Evolutionary conservation across 148 eudicot genomes (phyloP), one percentile per base, ranked within the genome.

Genomic region (Diospyros kaki): DNA sequence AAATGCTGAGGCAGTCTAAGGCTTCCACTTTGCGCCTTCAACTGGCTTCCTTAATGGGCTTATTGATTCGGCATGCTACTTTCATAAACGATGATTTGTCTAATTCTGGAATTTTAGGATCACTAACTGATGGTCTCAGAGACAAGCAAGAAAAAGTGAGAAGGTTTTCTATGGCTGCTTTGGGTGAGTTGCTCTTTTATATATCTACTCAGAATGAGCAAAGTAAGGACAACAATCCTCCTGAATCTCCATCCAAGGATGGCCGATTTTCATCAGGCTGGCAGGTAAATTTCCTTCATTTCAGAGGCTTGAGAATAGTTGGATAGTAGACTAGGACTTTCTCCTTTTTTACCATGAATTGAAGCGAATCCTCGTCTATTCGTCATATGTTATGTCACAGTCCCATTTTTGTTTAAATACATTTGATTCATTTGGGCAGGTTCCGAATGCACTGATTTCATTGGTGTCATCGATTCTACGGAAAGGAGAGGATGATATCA

Each of bases 161-260:
- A 86, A 86, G 99, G 81, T 95, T 89, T 74, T 92, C 99, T 68
- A 92, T 95, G 99, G 99, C 99, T 79, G 97, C 97, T 71, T 69
- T 94, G 81, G 98, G 98, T 50, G 98, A 94, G 84, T 83, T 92
- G 82, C 80, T 95, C 46, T 95, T 92, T 76, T 92, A 95, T 78
- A 88, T 95, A 83, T 95, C 99, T 68, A 92, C 99, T 46, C 93
- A 89, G 81, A 86, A 77, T 83, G 99, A 96, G 73, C 88, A 87
- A 58, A 56, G 73, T 11, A 88, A 77, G 72, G 97, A 88, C 54
- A 76, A 59, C 75, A 82, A 67, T 80, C 86, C 81, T 55, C 80
- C 87, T 39, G 98, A 93, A 73, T 83, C 85, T 73, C 97, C 86
- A 73, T 83, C 89, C 4, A 95, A 95, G 85, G 99, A 91, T 68